Evolutionary conservation across 2,329 filamentous ascomycete species (phyloP), one percentile per base, ranked within the genome.

Genomic region (Neonectria ditissima): DNA sequence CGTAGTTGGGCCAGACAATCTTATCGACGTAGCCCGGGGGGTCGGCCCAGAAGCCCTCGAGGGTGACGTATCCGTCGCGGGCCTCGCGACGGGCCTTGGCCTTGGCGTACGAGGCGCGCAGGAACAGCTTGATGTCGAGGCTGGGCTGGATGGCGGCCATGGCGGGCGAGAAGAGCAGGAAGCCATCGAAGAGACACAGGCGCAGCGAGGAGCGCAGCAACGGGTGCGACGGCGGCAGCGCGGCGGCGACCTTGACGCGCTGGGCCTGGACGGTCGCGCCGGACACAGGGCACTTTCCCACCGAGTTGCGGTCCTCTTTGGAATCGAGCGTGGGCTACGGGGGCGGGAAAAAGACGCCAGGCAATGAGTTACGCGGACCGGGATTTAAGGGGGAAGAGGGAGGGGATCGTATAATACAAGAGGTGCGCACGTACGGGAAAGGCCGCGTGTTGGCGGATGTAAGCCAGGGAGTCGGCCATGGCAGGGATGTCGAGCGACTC

Each of bases 1-100:
- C 92, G 78, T 97, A 98, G 73, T 97, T 95, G 4, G 95, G 95
- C 96, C 96, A 99, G 5, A 99, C 96, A 58, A 99, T 87, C 76
- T 92, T 87, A 76, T 98, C 94, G 39, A 98, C 94, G 77, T 98
- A 99, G 0, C 93, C 94, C 0, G 93, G 93, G 0, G 96, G 96
- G 78, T 99, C 96, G 60, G 90, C 86, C 96, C 96, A 99, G 81
- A 97, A 99, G 28, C 94, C 95, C 74, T 97, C 89, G 5, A 91
- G 79, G 3, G 92, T 95, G 30, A 93, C 91, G 76, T 96, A 96
- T 11, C 92, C 92, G 69, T 86, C 88, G 57, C 92, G 82, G 0
- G 88, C 88, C 74, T 91, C 88, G 30, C 92, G 82, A 24, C 92
- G 84, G 34, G 82, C 79, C 73, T 90, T 91, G 3, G 90, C 90